Evolutionary conservation across 2,329 filamentous ascomycete species (phyloP), one percentile per base, ranked within the genome.

Genomic region (Colletotrichum euphorbiae): DNA sequence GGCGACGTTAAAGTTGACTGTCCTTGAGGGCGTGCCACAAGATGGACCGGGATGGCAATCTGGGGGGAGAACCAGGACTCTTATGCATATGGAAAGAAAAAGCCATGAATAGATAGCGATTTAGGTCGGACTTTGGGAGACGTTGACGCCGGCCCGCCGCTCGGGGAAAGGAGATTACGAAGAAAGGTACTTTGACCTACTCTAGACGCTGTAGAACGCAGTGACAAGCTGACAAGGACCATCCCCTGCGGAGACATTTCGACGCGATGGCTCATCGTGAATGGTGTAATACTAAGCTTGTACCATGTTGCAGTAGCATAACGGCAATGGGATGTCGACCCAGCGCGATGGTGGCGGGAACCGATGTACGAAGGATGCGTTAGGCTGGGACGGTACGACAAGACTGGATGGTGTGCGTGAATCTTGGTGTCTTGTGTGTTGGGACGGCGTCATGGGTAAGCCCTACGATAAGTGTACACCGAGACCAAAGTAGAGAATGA

Each of bases 381-480:
- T 69, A 66, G 66, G 61, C 42, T 19, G 46, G 54, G 52, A 38
- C 17, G 65, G 24, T 65, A 68, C 54, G 48, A 56, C 33, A 42
- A 38, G n/a, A 21, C n/a, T 33, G 13, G 13, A 19, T 45, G 24
- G 48, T 45, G 59, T 46, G 46, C n/a, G n/a, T 28, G n/a, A 21
- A 24, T 24, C 24, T 24, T 24, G 21, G 42, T 17, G 42, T 33
- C 40, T 59, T 43, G 28, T 38, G 43, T 36, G 21, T 42, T 54
- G 19, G 56, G 42, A 58, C 36, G 60, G 59, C 64, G 31, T 65
- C 61, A 68, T 68, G 65, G 52, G 65, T 55, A 60, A 54, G 65
- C 54, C 54, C 54, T 65, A 68, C 54, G 46, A 42, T 4, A 36
- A 12, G 28, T 13, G n/a, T 50, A 59, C 46, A 55, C 60, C 40